phyloP scores from a whole-genome alignment of 2,329 filamentous ascomycete species.

The Aureobasidium leucospermi region DNA sequence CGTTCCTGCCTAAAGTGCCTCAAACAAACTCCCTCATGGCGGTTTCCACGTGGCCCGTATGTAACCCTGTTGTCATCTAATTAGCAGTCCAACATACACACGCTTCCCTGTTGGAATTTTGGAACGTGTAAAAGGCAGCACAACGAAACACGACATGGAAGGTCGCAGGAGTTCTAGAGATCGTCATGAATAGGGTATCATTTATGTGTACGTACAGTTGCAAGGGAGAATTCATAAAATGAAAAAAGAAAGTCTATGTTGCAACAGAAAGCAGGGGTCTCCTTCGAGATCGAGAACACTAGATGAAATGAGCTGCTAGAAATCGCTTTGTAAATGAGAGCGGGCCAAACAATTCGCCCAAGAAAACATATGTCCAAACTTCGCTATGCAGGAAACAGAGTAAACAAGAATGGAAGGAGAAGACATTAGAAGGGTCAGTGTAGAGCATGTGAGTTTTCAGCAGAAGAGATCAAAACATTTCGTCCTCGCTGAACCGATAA shows the following conservation, averaged over 20 bases:
- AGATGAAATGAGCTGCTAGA: neutral
- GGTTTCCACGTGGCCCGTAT: no score
- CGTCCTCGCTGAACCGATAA: slow-evolving; percentile 17
- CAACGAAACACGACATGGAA: neutral
- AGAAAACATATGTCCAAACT: neutral
- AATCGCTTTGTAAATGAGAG: neutral
- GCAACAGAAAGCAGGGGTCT: neutral
- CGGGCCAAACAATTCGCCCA: neutral
- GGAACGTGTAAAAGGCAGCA: no score
- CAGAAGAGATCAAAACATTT: slow-evolving; percentile 20
- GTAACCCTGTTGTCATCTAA: no score
- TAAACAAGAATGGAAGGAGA: neutral
- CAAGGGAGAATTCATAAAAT: neutral
- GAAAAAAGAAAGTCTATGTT: slow-evolving; percentile 3
- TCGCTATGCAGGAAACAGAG: slow-evolving; percentile 11
- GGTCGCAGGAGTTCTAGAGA: neutral
- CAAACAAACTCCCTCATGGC: no score
- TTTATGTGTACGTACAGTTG: neutral
- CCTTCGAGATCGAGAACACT: neutral
- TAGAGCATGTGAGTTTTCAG: neutral
- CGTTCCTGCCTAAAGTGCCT: no score
- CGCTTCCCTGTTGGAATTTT: no score
- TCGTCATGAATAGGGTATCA: neutral
- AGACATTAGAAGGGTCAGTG: neutral
- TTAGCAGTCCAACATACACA: no score